These are phyloP conservation scores for Boletus rubescentipes DNA, from an alignment of 768 basidiomycete species.

Conservation along the genomic window DNA sequence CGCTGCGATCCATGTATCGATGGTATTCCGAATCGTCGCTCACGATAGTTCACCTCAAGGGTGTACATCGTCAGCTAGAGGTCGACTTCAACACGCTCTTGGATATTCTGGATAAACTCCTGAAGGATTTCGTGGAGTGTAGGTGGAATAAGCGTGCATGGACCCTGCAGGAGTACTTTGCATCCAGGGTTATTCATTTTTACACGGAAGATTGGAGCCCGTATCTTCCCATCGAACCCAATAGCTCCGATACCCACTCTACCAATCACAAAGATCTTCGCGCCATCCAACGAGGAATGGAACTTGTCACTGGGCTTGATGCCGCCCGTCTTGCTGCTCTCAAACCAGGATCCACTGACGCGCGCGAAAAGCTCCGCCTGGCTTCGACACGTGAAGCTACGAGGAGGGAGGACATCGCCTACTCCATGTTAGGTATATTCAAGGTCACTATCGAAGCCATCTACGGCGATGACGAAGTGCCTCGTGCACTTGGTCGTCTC, in stretches of 20 bases:
- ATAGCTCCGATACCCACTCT: background rate
- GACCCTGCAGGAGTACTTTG: constrained; percentile 25
- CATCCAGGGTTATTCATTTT: constrained; percentile 21
- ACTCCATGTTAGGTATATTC: constrained; percentile 27
- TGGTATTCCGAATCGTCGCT: constrained; percentile 27
- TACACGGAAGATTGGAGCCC: constrained; percentile 25
- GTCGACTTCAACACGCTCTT: background rate
- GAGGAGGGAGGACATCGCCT: constrained; percentile 23
- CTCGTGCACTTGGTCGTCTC: constrained; percentile 22
- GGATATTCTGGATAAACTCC: background rate
- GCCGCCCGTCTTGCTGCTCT: constrained; percentile 1
- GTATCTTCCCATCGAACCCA: constrained; percentile 9
- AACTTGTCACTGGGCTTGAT: constrained; percentile 11
- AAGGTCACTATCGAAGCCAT: constrained; percentile 11
- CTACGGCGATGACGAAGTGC: constrained; percentile 23
- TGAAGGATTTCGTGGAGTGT: constrained; percentile 8
- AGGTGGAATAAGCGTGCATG: constrained; percentile 26
- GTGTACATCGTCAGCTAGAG: constrained; percentile 4
- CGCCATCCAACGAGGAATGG: constrained; percentile 16
- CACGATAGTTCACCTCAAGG: constrained; percentile 25
- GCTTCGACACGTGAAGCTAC: constrained; percentile 23
- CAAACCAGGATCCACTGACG: constrained; percentile 5
- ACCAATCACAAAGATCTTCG: constrained; percentile 12
- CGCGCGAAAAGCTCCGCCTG: constrained; percentile 19
- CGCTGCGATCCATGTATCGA: constrained; percentile 26